Percentiles rank a stretch among this genome's conserved stretches.
Evolutionary conservation across 371 early-diverging fungal species (phyloP).

Genomic region (Circinella umbellata): DNA sequence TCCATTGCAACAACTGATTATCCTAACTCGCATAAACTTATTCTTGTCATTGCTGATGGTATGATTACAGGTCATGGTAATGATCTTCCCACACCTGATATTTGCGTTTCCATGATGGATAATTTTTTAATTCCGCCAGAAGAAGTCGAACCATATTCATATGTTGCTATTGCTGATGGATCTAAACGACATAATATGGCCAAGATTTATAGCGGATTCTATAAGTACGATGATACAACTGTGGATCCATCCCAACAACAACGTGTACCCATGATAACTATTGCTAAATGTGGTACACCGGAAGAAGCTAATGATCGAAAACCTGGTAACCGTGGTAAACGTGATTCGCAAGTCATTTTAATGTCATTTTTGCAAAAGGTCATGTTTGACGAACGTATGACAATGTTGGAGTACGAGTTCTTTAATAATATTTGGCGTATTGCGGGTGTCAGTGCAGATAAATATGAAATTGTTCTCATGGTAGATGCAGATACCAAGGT

Average conservation of each 20-base stretch:
- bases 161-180: constrained; percentile 93
- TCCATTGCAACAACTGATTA: constrained; percentile 76
- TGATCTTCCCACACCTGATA: constrained; percentile 72
- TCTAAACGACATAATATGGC: constrained; percentile 93
- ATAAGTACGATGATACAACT: constrained; percentile 60
- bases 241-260: constrained; percentile 53
- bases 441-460: constrained; percentile 83
- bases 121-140: constrained; percentile 48
- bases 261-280: constrained; percentile 84
- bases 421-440: constrained; percentile 89
- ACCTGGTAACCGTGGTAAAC: constrained; percentile 97
- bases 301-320: constrained; percentile 73
- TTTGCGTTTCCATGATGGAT: constrained; percentile 71
- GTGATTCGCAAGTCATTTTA: constrained; percentile 97
- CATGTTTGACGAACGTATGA: constrained; percentile 96
- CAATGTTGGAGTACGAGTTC: constrained; percentile 93
- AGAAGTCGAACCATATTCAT: constrained; percentile 65
- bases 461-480: constrained; percentile 92
- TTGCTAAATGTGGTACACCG: constrained; percentile 92
- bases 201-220: constrained; percentile 91
- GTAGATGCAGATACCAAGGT: constrained; percentile 98
- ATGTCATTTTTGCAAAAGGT: constrained; percentile 97
- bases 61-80: constrained; percentile 57
- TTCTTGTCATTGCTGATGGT: constrained; percentile 55
- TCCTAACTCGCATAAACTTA: constrained; percentile 30